Evolutionary conservation across 176 grass and related monocot species (phyloP), one percentile per base, ranked within the genome.

Genomic region (Bothriochloa decipiens): DNA sequence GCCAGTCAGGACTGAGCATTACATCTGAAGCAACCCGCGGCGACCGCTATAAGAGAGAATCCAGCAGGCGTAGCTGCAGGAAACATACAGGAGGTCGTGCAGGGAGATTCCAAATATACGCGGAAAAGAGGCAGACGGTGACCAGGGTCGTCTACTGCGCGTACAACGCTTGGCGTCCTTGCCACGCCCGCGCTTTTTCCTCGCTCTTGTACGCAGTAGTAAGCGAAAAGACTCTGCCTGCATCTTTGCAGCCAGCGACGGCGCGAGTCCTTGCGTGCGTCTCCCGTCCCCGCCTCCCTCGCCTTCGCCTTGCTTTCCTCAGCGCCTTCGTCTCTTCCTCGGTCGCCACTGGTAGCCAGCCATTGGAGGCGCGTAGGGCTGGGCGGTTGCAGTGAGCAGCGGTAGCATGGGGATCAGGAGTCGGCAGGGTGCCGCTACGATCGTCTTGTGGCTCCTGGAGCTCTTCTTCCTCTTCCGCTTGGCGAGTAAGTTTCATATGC

Each of bases 401-500:
- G 14, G 28, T 22, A 58, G 10, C 47, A 86, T 86, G 90, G 90
- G 12, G 53, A 29, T 39, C 12, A 58, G 53, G 74, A 83, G 79
- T 62, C n/a, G 43, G 72, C 66, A 2, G 20, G 35, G 10, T 18
- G 79, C 27, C 57, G 60, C 62, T 5, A 4, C 28, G 49, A 39
- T 14, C 13, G 8, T 77, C 83, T 32, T 71, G 16, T 17, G 40
- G 26, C 22, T 89, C 50, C 69, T 89, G 0, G 70, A 86, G 20
- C 47, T 17, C 14, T 8, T 28, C 82, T 8, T 28, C 82, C 22
- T 76, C 88, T 81, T 86, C 83, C 75, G 79, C 55, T 72, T 70
- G 27, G 83, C 90, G 57, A 27, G 90, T 92, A 76, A 92, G 87
- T 73, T 75, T 10, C 55, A 60, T 76, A 6, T 52, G 43, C 0